Percentiles rank a stretch among this genome's conserved stretches.
phyloP scores from a whole-genome alignment of 495 filamentous ascomycete genomes.

The Xeromyces bisporus region DNA sequence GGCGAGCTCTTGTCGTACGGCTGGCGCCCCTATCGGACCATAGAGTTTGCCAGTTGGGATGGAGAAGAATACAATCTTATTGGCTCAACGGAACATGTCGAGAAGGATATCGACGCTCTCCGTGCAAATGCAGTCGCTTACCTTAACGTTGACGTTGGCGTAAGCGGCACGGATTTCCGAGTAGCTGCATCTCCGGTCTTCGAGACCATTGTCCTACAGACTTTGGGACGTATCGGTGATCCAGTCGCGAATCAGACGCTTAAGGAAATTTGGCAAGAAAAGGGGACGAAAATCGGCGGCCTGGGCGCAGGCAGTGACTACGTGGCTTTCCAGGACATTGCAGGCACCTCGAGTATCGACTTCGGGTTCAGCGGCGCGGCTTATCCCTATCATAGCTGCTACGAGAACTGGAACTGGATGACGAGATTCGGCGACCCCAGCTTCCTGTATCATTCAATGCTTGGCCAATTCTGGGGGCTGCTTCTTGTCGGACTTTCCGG shows the following conservation, averaged over 20 bases:
- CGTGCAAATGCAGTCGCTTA: constrained; percentile 58
- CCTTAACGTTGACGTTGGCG: constrained; percentile 80
- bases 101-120: constrained; percentile 41
- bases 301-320: constrained; percentile 77
- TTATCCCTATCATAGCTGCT: constrained; percentile 69
- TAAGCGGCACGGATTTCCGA: constrained; percentile 54
- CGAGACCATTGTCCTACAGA: constrained; percentile 47
- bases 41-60: constrained; percentile 94
- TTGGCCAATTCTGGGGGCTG: constrained; percentile 65
- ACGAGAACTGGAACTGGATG: constrained; percentile 86
- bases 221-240: constrained; percentile 57
- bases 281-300: constrained; percentile 38
- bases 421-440: constrained; percentile 56
- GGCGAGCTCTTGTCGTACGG: constrained; percentile 53
- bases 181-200: constrained; percentile 69
- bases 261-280: constrained; percentile 57
- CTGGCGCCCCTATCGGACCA: constrained; percentile 83
- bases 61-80: constrained; percentile 85
- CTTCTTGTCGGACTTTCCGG: constrained; percentile 78
- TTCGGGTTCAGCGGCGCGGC: constrained; percentile 55
- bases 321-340: constrained; percentile 82
- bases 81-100: constrained; percentile 88
- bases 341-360: constrained; percentile 80
- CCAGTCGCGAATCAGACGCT: constrained; percentile 57
- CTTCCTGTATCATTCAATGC: constrained; percentile 62